Evolutionary conservation across 371 early-diverging fungal species (phyloP).

Genomic region (Sporodiniella umbellata): DNA sequence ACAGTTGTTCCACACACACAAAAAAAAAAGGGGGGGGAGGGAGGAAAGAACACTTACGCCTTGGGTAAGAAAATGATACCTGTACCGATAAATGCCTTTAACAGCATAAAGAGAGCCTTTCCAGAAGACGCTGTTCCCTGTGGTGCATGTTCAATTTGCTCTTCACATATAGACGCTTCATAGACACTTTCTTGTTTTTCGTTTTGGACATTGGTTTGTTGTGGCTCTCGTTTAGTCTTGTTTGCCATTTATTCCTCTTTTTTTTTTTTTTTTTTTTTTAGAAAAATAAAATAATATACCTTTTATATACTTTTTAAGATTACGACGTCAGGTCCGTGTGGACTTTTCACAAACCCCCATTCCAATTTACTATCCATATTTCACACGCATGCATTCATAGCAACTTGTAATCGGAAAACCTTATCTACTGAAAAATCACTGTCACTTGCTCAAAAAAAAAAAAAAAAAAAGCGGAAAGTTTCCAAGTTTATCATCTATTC

Average conservation of each 20-base stretch:
- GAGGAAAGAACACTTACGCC: conserved; percentile 41
- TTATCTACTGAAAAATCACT: background rate
- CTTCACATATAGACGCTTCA: conserved; percentile 8
- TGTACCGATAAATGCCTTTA: conserved; percentile 78
- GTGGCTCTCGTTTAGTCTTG: background rate
- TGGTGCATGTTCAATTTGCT: conserved; percentile 22
- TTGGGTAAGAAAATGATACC: conserved; percentile 68
- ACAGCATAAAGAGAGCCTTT: conserved; percentile 68
- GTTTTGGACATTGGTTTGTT: background rate
- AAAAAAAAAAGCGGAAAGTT: background rate
- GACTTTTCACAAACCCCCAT: no score
- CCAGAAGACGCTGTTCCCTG: conserved; percentile 52
- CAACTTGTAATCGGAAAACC: background rate
- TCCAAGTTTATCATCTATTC: no score
- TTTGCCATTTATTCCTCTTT: background rate
- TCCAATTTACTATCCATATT: no score
- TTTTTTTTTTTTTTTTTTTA: background rate
- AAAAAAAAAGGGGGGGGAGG: no score
- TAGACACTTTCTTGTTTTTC: conserved; percentile 13
- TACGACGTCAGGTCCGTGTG: no score
- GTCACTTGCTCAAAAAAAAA: background rate
- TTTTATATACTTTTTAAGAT: conserved; percentile 1
- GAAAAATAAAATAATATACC: background rate
- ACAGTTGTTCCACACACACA: no score
- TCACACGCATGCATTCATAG: no score